Evolutionary conservation across 352 stramenopile species (phyloP), one percentile per base, ranked within the genome.

Genomic region (Globisporangium yorkense): DNA sequence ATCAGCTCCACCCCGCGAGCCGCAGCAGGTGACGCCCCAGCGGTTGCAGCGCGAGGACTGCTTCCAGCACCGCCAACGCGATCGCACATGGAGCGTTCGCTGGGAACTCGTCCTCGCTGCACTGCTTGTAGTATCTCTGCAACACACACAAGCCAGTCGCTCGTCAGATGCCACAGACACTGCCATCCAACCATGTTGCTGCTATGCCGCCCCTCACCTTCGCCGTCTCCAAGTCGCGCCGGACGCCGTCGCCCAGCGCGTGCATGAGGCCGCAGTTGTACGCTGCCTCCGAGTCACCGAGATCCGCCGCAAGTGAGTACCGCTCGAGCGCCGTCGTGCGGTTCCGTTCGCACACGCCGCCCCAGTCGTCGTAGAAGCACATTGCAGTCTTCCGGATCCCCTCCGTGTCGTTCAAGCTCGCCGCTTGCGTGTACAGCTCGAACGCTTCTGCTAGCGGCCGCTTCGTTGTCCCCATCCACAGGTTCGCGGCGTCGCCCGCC

Each of bases 241-340:
- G 46, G 6, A 87, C 67, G 18, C 77, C 80, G 52, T 86, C 74
- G 4, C 70, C 76, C 13, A 61, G 74, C 24, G 77, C 51, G 40
- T 80, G 64, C 71, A 92, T 89, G 21, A 75, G 54, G 0, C 80
- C 83, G 47, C 72, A 81, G 46, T 77, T 78, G 71, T 81, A 90
- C 3, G 72, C 74, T 33, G 83, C 78, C 57, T 93, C 73, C 16
- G 71, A 39, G 52, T 93, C 75, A 0, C 79, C 80, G 7, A 90
- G 68, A 9, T 69, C 51, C 0, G 78, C 73, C 15, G 83, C 83
- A 24, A 70, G 58, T 39, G 68, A 57, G 54, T 88, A 93, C 3
- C 67, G 65, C 57, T 80, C 68, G 31, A 91, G 67, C 31, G 83
- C 80, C 21, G 57, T 54, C 9, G 77, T 73, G 47, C 66, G 64